Evolutionary conservation across 306 rosid genomes (phyloP), one percentile per base, ranked within the genome.

Genomic region (Vicia faba): DNA sequence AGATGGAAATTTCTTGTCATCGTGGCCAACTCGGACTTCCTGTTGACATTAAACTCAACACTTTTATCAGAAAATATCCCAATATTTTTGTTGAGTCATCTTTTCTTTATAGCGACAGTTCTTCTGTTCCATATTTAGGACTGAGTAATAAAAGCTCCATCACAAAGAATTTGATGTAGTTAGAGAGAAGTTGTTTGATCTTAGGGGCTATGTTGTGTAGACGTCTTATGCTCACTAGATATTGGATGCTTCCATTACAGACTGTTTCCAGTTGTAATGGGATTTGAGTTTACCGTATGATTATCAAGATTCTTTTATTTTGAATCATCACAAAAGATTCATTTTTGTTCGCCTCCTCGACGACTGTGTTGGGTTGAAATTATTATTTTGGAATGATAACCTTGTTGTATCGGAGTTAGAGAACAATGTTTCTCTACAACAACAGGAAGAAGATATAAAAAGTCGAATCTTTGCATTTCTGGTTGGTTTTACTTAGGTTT

Each of bases 261-360:
- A 89, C 96, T 8, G 50, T 92, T 76, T 92, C 74, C 96, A 89
- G 60, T 82, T 92, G 79, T 81, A 72, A 80, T 92, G 96, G 98
- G 96, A 89, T 81, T 35, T 92, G 66, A 96, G 98, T 56, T 84
- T 89, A 80, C 98, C 98, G 0, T 84, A 81, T 61, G 95, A 89
- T 87, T 92, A 84, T n/a, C 82, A 61, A 36, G 68, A 74, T 78
- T 80, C 92, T 16, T 74, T 92, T 56, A 60, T 92, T 70, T 50
- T 70, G 11, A 61, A 71, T 51, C 78, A 86, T 48, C 78, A 75
- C 6, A 86, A 84, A 50, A 46, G 78, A 7, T 89, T 92, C 69
- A 81, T 84, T 15, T 75, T 84, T 39, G 79, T 84, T 49, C 61
- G 16, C 12, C 96, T 92, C 7, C 85, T 82, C 15, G 92, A 92